These are phyloP conservation scores for Suillus paluster DNA, from an alignment of 768 basidiomycete species.

Conservation along the genomic window DNA sequence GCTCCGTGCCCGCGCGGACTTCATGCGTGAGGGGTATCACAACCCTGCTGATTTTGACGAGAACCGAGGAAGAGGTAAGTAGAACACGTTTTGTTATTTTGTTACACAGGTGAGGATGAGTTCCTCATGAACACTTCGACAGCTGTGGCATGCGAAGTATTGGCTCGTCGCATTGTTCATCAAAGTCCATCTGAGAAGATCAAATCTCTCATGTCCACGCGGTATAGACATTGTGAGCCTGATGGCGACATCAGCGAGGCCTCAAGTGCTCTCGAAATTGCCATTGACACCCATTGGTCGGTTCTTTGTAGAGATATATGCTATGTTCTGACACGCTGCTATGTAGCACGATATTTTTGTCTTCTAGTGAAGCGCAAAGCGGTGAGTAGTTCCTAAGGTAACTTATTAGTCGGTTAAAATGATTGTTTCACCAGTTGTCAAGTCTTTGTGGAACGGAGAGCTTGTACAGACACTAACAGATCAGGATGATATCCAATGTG, in stretches of 20 bases:
- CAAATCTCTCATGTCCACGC: conserved; percentile 73
- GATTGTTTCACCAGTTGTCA: conserved; percentile 59
- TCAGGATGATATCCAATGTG: conserved; percentile 79
- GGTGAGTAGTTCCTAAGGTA: conserved; percentile 44
- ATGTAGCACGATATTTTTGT: conserved; percentile 77
- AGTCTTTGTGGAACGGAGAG: conserved; percentile 81
- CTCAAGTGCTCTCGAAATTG: conserved; percentile 81
- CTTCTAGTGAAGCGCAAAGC: conserved; percentile 84
- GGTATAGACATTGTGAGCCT: conserved; percentile 70
- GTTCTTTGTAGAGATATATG: conserved; percentile 6
- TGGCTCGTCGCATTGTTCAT: conserved; percentile 83
- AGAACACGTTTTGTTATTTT: background rate
- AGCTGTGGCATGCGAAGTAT: conserved; percentile 85
- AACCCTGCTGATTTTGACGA: conserved; percentile 89
- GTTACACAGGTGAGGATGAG: conserved; percentile 1
- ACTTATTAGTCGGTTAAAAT: background rate
- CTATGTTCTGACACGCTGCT: conserved; percentile 7
- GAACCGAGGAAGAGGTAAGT: conserved; percentile 75
- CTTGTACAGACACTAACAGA: conserved; percentile 80
- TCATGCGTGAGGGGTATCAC: conserved; percentile 79
- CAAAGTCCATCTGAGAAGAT: conserved; percentile 64
- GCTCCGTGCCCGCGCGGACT: conserved; percentile 76
- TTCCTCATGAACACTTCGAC: conserved; percentile 3
- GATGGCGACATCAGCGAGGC: conserved; percentile 81
- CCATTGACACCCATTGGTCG: conserved; percentile 92